Evolutionary conservation across 306 rosid genomes (phyloP), one percentile per base, ranked within the genome.

Genomic region (Cicer arietinum): DNA sequence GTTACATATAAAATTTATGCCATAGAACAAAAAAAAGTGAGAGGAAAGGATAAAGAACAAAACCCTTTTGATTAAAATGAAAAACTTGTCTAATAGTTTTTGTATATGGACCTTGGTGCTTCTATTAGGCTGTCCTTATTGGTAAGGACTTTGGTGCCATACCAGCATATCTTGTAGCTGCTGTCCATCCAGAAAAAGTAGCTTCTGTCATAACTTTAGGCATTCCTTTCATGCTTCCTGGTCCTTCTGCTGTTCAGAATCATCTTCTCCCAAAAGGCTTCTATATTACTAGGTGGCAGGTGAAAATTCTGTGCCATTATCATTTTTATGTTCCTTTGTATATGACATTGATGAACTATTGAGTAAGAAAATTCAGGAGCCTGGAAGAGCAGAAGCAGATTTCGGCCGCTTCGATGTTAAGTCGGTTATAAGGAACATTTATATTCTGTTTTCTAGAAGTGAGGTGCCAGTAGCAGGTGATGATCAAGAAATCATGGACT

Each of bases 401-500:
- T 87, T 87, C 42, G 82, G 79, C 68, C 90, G 89, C 53, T 87
- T 87, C 45, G 91, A 84, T 67, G 87, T 84, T 1, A 84, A 84
- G 66, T 44, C 88, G 0, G 81, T 87, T 16, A 46, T 84, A 67
- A 87, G 92, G 67, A 90, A 87, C 73, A 84, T 87, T 30, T 82
- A 87, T 56, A 82, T 66, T 17, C 89, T 89, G 47, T 89, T 85
- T 81, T 87, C 94, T 10, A 42, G 68, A 61, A 84, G 84, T 69
- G 90, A 87, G 74, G 37, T 89, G 1, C 91, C 94, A 13, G 12
- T 80, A 45, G 94, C 90, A 5, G 60, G 59, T 20, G 72, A 80
- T 58, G 76, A 80, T 69, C 85, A 85, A 50, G 91, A 89, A 79
- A 85, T 89, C 73, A 89, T 86, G 93, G 93, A 85, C 71, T 79